Evolutionary conservation across 495 filamentous ascomycete genomes (phyloP), one percentile per base, ranked within the genome.

Genomic region (Coniosporium apollinis): DNA sequence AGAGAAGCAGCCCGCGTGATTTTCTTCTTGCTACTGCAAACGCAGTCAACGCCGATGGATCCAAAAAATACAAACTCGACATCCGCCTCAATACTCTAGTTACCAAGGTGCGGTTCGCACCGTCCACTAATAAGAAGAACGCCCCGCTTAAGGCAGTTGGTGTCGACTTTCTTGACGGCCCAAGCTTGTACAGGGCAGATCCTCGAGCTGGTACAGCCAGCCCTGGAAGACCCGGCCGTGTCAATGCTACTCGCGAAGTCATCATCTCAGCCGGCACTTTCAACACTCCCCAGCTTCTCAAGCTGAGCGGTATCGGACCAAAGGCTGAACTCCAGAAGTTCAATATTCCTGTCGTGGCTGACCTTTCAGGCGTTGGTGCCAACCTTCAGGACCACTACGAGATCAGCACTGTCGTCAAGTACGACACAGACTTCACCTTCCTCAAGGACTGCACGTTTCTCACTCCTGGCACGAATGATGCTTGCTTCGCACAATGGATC

Each of bases 151-250:
- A 52, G 8, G 76, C 76, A 7, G 68, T 58, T 0, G 76, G 75
- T 22, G 64, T 82, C 25, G 65, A 74, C 28, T 80, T 69, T 48
- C 62, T 80, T 2, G 59, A 66, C 33, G 75, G 74, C 18, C 42
- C 65, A 18, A 50, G 60, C 34, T 57, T 80, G 5, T 80, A 78
- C 56, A 55, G 63, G 22, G 74, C 76, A 3, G 66, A 67, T 30
- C 71, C 69, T 8, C 50, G 46, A 8, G 7, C 24, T 13, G 24
- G 24, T 8, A 13, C 24, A 26, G 24, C 24, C 13, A 26, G 24
- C 7, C 24, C 32, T 4, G 32, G 32, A 4, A 18, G 11, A 5
- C 32, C 32, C 5, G 15, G 15, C 32, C 5, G 14, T 22, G 38
- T 19, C 5, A 34, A 5, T 32, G 38, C 38, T 25, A 37, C 7